These are phyloP conservation scores for Neonectria neomacrospora DNA, from an alignment of 2,329 filamentous ascomycete species.

Conservation along the genomic window DNA sequence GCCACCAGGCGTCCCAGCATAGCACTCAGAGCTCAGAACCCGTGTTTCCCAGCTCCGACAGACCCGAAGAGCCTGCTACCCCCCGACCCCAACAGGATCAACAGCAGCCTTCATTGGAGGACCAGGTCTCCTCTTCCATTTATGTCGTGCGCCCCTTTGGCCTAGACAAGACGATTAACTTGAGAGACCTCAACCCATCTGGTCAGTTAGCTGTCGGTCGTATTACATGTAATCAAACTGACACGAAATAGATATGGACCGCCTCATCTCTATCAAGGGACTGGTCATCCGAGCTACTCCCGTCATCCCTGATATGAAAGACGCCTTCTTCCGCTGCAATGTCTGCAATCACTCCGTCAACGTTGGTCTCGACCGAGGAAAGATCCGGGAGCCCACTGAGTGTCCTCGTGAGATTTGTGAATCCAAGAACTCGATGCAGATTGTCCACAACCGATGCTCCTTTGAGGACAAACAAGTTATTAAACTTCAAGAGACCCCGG, in stretches of 20 bases:
- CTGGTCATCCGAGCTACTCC: slow-evolving; percentile 95
- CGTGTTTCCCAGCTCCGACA: slow-evolving; percentile 82
- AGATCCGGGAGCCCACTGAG: slow-evolving; percentile 92
- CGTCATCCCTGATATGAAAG: slow-evolving; percentile 98
- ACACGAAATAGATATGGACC: slow-evolving; percentile 82
- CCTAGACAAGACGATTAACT: slow-evolving; percentile 85
- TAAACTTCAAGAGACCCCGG: slow-evolving; percentile 97
- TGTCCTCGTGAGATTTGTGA: slow-evolving; percentile 86
- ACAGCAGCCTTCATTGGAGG: slow-evolving; percentile 72
- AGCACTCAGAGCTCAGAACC: slow-evolving; percentile 76
- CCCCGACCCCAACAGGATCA: slow-evolving; percentile 55
- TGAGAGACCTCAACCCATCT: slow-evolving; percentile 92
- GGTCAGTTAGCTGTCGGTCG: slow-evolving; percentile 56
- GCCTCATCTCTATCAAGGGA: slow-evolving; percentile 93
- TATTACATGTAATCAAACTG: slow-evolving; percentile 13
- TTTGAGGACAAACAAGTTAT: slow-evolving; percentile 99
- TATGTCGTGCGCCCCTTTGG: slow-evolving; percentile 93
- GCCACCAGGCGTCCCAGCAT: slow-evolving; percentile 56
- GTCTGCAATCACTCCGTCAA: slow-evolving; percentile 91
- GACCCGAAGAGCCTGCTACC: slow-evolving; percentile 60
- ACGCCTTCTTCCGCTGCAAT: slow-evolving; percentile 96
- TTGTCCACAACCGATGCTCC: slow-evolving; percentile 92
- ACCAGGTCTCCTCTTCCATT: slow-evolving; percentile 80
- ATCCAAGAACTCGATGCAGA: slow-evolving; percentile 95
- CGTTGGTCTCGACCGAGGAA: slow-evolving; percentile 92